Evolutionary conservation across 2,329 filamentous ascomycete genomes (phyloP), one percentile per base, ranked within the genome.

Genomic region (Penicillium frequentans): DNA sequence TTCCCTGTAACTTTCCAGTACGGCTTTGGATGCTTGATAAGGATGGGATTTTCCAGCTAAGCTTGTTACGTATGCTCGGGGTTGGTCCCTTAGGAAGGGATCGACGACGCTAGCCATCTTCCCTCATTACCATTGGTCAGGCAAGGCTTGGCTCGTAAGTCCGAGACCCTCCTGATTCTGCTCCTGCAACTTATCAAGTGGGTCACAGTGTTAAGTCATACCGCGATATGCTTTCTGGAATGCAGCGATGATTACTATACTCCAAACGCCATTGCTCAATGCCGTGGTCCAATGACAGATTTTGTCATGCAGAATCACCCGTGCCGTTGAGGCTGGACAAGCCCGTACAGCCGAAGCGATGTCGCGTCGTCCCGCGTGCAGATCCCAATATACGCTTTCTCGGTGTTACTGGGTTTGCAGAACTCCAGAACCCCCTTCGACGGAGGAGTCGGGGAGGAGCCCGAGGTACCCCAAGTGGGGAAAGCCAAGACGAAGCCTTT

Each of bases 361-460:
- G 27, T 45, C 26, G 49, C 16, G 37, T 44, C 19, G 24, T 52
- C 19, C 42, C 19, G 26, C 10, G 23, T 52, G 49, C 37, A 52
- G 49, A 52, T 52, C 49, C 39, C 42, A 52, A 52, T 52, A 21
- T 44, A 33, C 26, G 31, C 33, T 16, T 27, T 43, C 39, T n/a
- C 42, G 26, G n/a, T 26, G 14, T 9, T 14, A 33, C 35, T 50
- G 21, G 33, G 23, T 24, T 14, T 42, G 48, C 48, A 50, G 24
- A 50, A 50, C 21, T 23, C 16, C 9, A 26, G 21, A 23, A 23
- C 45, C 24, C 46, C 46, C 21, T 49, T 49, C n/a, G 11, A 37
- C 46, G 46, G 46, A 49, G 19, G 19, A 23, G 10, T 5, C 39
- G 39, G 19, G 37, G 46, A 29, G 29, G 33, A 29, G 10, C 16